Percentiles rank a stretch among this genome's conserved stretches.
Conservation (phyloP, 768 basidiomycete species). For the Trichaptum fuscoviolaceum region DNA sequence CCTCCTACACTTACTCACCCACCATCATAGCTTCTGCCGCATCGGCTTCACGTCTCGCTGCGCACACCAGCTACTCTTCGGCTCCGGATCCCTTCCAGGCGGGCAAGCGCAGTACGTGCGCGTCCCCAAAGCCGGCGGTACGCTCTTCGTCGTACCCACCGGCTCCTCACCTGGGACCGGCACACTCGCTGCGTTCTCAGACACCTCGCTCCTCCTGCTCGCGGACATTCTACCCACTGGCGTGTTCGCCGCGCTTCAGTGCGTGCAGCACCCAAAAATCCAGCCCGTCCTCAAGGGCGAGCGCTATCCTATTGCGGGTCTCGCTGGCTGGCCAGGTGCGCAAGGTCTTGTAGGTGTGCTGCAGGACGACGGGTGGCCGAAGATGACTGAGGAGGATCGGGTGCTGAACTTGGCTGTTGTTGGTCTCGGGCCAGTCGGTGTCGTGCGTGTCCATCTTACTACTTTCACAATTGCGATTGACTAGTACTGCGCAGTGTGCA, state of each 20-base stretch:
- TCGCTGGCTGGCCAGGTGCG: not conserved
- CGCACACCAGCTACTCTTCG: slow-evolving; percentile 55
- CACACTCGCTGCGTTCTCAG: slow-evolving; percentile 30
- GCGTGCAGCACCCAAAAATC: slow-evolving; percentile 67
- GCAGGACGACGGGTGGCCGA: not conserved
- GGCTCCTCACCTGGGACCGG: not conserved
- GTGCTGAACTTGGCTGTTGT: slow-evolving; percentile 58
- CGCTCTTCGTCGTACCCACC: slow-evolving; percentile 50
- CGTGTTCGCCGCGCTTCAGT: slow-evolving; percentile 69
- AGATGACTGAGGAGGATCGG: slow-evolving; percentile 35
- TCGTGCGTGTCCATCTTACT: slow-evolving; percentile 33
- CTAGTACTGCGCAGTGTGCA: slow-evolving; percentile 40
- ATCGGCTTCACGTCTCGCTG: slow-evolving; percentile 72
- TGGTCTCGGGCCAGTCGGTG: slow-evolving; percentile 75
- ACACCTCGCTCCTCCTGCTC: slow-evolving; percentile 64
- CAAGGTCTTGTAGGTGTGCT: not conserved
- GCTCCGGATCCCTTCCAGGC: slow-evolving; percentile 59
- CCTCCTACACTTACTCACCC: not conserved
- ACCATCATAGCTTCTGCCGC: slow-evolving; percentile 52
- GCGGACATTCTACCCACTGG: slow-evolving; percentile 81
- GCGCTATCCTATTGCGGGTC: slow-evolving; percentile 43
- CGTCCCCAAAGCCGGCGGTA: slow-evolving; percentile 76
- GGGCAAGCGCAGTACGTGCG: slow-evolving; percentile 79
- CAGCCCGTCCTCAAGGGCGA: slow-evolving; percentile 51
- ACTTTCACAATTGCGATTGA: slow-evolving; percentile 4